Conservation (phyloP, 2,329 filamentous ascomycete species). For the Cladorrhinum sp. region DNA sequence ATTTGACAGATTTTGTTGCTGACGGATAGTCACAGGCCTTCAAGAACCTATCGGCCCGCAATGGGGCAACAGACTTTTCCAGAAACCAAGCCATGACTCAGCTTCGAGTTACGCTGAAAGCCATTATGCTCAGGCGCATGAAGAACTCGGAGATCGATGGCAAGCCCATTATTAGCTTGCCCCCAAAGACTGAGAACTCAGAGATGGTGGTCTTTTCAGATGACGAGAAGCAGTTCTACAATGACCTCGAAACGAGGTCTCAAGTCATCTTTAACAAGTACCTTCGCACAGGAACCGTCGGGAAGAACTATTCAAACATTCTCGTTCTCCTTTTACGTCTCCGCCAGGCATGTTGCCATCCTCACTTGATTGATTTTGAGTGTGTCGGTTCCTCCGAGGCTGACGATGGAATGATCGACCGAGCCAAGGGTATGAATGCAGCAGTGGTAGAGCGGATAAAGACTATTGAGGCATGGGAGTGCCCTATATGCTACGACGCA, state of each 20-base stretch:
- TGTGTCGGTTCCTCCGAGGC: constrained; percentile 43
- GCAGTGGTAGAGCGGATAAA: constrained; percentile 67
- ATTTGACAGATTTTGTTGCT: constrained; percentile 11
- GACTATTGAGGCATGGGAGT: constrained; percentile 62
- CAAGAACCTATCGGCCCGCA: constrained; percentile 29
- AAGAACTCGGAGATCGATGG: constrained; percentile 79
- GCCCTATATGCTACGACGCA: constrained; percentile 77
- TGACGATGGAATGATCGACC: constrained; percentile 37
- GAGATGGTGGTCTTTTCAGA: constrained; percentile 64
- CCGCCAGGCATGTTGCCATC: constrained; percentile 79
- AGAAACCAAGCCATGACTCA: constrained; percentile 64
- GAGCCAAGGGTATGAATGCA: constrained; percentile 55
- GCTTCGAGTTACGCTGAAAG: constrained; percentile 72
- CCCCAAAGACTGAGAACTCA: constrained; percentile 60
- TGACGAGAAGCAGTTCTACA: constrained; percentile 65
- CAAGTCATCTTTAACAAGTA: constrained; percentile 75
- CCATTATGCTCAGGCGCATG: constrained; percentile 76
- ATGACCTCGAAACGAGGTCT: constrained; percentile 62
- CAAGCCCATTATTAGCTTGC: constrained; percentile 68
- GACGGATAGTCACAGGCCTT: constrained; percentile 37
- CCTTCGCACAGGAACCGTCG: constrained; percentile 64
- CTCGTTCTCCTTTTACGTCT: constrained; percentile 75
- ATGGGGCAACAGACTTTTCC: constrained; percentile 43
- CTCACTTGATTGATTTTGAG: constrained; percentile 58
- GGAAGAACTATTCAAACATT: constrained; percentile 73